These are phyloP conservation scores for Ramalina peruviana DNA, from an alignment of 495 filamentous ascomycete species.

Conservation along the genomic window DNA sequence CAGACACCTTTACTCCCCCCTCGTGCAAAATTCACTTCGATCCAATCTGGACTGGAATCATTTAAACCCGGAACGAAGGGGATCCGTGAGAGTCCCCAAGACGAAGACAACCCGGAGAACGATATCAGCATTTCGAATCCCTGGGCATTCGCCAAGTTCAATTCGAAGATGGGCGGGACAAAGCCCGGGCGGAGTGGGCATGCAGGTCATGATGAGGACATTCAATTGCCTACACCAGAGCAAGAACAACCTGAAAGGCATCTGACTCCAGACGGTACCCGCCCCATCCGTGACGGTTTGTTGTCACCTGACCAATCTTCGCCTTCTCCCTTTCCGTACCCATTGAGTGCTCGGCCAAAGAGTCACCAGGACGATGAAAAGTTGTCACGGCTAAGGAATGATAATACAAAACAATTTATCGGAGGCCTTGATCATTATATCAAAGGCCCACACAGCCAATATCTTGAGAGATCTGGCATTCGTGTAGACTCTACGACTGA, in stretches of 20 bases:
- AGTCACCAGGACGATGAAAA: neutral
- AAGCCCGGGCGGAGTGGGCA: neutral
- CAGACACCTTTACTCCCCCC: neutral
- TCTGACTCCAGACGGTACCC: no score
- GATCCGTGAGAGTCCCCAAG: no score
- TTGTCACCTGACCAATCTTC: neutral
- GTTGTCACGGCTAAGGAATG: no score
- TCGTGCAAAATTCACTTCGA: neutral
- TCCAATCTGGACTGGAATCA: neutral
- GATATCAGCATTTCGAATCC: constrained; percentile 36
- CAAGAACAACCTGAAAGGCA: neutral
- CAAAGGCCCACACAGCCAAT: no score
- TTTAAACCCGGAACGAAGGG: no score
- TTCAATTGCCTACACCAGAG: constrained; percentile 11
- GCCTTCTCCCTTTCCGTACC: constrained; percentile 10
- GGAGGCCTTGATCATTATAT: no score
- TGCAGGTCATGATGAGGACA: neutral
- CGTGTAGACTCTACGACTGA: neutral
- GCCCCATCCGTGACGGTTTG: no score
- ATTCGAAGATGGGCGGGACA: constrained; percentile 20
- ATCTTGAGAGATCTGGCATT: no score
- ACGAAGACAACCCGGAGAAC: constrained; percentile 4
- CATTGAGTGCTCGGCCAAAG: constrained; percentile 9
- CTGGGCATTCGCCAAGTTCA: constrained; percentile 47
- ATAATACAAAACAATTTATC: no score